Evolutionary conservation across 441 rosid species (phyloP), one percentile per base, ranked within the genome.

Genomic region (Kokia cookei): DNA sequence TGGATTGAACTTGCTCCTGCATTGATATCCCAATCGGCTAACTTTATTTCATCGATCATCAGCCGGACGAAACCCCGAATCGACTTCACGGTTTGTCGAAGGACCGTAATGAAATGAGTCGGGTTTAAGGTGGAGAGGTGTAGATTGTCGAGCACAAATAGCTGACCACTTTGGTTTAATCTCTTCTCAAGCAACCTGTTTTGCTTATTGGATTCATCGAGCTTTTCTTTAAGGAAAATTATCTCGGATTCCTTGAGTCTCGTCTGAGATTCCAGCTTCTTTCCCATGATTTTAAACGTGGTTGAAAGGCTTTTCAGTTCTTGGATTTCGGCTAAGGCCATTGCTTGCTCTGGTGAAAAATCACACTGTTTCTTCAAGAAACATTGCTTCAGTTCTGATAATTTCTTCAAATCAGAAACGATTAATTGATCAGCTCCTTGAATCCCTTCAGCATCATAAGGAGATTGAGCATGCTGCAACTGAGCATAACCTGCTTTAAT

Each of bases 391-490:
- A 94, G 54, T 73, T 91, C 93, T 1, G 98, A 90, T 82, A 94
- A 75, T 22, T 78, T 83, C 85, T 88, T 90, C 78, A 93, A 62
- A 75, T 89, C 90, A 0, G 85, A 74, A 1, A 95, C 88, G 0
- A 95, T 76, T 72, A 77, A 72, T 54, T 68, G 81, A 76, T 95
- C 99, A 5, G 99, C 84, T 54, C 81, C 77, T 71, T 87, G 93
- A 60, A 95, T 90, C 76, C 87, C 92, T 15, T 83, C 89, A 1
- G 85, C 84, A 73, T 93, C 93, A 54, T 91, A 95, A 3, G 99
- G 99, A 66, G 92, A 86, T 81, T 95, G 96, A n/a, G 93, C 82
- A 47, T 75, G 75, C 81, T 95, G 99, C 65, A 95, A 65, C 81
- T 91, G 96, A 5, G 94, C 93, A 75, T 95, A 95, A 0, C 86